phyloP scores from a whole-genome alignment of 192 early-diverging fungal genomes.

The Backusella westeae region DNA sequence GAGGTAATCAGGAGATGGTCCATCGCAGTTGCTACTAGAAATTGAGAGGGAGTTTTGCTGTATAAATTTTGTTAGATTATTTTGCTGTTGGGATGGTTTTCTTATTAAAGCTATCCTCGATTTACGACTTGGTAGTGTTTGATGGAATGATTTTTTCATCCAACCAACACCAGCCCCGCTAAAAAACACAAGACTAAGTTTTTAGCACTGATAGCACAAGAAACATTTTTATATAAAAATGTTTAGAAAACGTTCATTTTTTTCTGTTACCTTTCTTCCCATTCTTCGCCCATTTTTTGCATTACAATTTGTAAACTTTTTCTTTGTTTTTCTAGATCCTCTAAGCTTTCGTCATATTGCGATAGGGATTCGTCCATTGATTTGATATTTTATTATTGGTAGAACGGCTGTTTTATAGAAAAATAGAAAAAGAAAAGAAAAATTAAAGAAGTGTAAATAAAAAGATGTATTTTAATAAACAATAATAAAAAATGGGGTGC shows the following conservation, averaged over 20 bases:
- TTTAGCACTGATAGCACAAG: not conserved
- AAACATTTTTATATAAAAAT: not conserved
- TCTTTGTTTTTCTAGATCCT: conserved; percentile 27
- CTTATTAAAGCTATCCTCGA: not conserved
- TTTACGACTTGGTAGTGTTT: not conserved
- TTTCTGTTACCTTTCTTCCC: conserved; percentile 32
- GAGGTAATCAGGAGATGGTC: not conserved
- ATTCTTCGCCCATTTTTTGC: conserved; percentile 22
- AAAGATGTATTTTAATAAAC: too few relatives aligned
- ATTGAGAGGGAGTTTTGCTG: not conserved
- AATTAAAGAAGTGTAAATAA: not conserved
- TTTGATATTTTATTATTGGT: not conserved
- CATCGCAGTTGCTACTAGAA: not conserved
- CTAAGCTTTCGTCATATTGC: conserved; percentile 32
- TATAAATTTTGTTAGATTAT: not conserved
- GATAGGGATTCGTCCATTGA: not conserved
- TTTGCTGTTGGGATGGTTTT: not conserved
- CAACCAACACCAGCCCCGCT: conserved; percentile 40
- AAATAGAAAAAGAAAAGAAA: not conserved
- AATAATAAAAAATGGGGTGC: not conserved
- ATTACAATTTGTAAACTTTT: conserved; percentile 14
- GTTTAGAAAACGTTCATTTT: not conserved
- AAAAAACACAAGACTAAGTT: not conserved
- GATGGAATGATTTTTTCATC: conserved; percentile 3
- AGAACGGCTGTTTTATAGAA: not conserved